Evolutionary conservation across 805 yeast species (phyloP).

Genomic region (Zygosaccharomyces lentus): DNA sequence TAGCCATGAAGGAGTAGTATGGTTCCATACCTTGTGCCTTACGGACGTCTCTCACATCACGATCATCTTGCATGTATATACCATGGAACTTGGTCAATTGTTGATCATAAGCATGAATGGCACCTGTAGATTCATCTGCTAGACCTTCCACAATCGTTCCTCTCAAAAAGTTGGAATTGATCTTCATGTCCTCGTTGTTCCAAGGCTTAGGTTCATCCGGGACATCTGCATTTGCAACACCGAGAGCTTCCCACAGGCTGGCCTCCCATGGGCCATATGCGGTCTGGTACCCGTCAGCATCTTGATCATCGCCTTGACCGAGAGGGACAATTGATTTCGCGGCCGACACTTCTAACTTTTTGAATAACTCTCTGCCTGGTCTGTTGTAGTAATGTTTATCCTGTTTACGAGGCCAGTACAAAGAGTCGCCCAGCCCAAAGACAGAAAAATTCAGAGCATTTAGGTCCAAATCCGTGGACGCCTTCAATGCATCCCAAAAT

Average conservation of each 20-base stretch:
- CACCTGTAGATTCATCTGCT: constrained; percentile 78
- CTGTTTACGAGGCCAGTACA: constrained; percentile 96
- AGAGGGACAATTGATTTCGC: constrained; percentile 68
- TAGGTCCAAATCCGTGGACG: constrained; percentile 60
- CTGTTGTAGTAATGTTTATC: constrained; percentile 92
- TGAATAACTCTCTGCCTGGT: constrained; percentile 72
- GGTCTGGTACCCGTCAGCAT: constrained; percentile 90
- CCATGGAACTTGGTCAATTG: constrained; percentile 97
- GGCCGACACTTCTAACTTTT: constrained; percentile 63
- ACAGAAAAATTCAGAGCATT: constrained; percentile 62
- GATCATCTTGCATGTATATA: constrained; percentile 96
- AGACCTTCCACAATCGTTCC: constrained; percentile 91
- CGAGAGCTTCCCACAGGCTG: constrained; percentile 78
- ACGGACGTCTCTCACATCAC: constrained; percentile 90
- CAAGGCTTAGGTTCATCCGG: constrained; percentile 88
- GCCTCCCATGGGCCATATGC: constrained; percentile 90
- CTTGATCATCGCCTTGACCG: constrained; percentile 96
- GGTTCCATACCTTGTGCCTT: constrained; percentile 93
- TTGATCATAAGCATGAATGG: constrained; percentile 84
- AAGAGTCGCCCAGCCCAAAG: constrained; percentile 91
- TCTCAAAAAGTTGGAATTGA: constrained; percentile 78
- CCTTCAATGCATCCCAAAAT: constrained; percentile 71
- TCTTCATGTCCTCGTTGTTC: constrained; percentile 94
- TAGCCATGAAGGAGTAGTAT: constrained; percentile 93
- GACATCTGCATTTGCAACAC: constrained; percentile 76